Percentiles rank a stretch among this genome's conserved stretches.
These are phyloP conservation scores for Blastomyces emzantsi DNA, from an alignment of 2,329 filamentous ascomycete genomes.

Conservation along the genomic window DNA sequence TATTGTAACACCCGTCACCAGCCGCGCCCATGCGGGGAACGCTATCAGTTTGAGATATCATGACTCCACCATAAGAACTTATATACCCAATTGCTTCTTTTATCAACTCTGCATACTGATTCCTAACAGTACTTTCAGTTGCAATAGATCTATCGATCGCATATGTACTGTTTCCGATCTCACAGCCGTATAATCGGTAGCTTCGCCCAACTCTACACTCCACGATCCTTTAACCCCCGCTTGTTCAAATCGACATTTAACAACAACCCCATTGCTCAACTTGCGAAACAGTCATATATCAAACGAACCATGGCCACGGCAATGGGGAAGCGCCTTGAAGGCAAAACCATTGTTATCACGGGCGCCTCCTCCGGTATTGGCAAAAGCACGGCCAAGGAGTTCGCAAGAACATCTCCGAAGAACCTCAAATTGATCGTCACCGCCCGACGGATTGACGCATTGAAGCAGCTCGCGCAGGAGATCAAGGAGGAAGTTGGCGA, in stretches of 20 bases:
- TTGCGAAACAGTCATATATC: constrained; percentile 19
- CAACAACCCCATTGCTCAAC: not conserved
- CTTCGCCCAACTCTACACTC: constrained; percentile 1
- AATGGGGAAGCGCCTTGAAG: constrained; percentile 72
- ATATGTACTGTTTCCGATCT: constrained; percentile 13
- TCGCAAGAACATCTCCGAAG: constrained; percentile 72
- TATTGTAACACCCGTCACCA: not conserved
- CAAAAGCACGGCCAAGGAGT: constrained; percentile 65
- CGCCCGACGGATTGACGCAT: constrained; percentile 70
- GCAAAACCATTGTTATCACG: constrained; percentile 88
- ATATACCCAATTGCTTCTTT: not conserved
- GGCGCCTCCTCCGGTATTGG: constrained; percentile 93
- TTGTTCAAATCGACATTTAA: not conserved
- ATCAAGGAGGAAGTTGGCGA: constrained; percentile 68
- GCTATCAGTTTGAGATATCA: not conserved
- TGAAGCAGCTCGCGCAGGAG: constrained; percentile 66
- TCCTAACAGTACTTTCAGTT: not conserved
- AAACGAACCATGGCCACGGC: constrained; percentile 54
- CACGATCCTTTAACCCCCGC: constrained; percentile 2
- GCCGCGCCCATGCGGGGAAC: not conserved
- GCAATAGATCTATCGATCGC: not conserved
- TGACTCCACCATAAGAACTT: not conserved
- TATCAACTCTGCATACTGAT: not conserved
- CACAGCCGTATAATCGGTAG: constrained; percentile 9
- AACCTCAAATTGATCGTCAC: constrained; percentile 78